phyloP scores from a whole-genome alignment of 2,329 filamentous ascomycete genomes.

The Mycosphaerella arachidis region DNA sequence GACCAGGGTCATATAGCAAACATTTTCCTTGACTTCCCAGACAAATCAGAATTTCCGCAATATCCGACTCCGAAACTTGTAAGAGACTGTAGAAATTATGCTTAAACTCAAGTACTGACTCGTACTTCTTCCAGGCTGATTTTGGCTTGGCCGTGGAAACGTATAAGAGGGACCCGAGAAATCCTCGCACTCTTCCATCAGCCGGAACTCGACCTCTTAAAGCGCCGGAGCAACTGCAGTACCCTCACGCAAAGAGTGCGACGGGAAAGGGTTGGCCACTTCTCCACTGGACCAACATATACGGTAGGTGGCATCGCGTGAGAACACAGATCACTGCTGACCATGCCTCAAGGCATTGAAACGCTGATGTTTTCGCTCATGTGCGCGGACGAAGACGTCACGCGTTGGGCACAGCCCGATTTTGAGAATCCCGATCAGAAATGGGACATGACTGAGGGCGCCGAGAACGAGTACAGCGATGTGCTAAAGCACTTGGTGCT shows the following conservation, averaged over 20 bases:
- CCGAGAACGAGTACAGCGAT: neutral
- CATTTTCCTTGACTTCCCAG: conserved; percentile 9
- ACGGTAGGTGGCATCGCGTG: neutral
- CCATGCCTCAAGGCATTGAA: neutral
- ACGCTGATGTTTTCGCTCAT: neutral
- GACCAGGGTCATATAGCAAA: conserved; percentile 1
- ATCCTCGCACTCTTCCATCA: neutral
- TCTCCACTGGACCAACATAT: neutral
- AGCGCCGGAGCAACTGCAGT: conserved; percentile 9
- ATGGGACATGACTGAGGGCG: neutral
- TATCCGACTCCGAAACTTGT: conserved; percentile 3
- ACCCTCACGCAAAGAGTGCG: neutral
- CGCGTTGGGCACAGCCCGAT: neutral
- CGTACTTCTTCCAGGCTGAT: conserved; percentile 1
- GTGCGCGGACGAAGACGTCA: neutral
- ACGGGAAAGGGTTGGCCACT: neutral
- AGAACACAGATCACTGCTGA: neutral
- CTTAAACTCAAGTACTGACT: neutral
- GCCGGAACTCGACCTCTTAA: conserved; percentile 2
- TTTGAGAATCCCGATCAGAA: neutral
- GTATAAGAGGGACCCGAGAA: neutral
- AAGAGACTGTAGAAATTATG: neutral
- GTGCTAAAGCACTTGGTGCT: neutral
- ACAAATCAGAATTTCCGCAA: neutral
- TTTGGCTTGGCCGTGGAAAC: conserved; percentile 10